Percentiles rank a stretch among this genome's conserved stretches.
Conservation (phyloP, 306 rosid species). For the Pyrus communis region DNA sequence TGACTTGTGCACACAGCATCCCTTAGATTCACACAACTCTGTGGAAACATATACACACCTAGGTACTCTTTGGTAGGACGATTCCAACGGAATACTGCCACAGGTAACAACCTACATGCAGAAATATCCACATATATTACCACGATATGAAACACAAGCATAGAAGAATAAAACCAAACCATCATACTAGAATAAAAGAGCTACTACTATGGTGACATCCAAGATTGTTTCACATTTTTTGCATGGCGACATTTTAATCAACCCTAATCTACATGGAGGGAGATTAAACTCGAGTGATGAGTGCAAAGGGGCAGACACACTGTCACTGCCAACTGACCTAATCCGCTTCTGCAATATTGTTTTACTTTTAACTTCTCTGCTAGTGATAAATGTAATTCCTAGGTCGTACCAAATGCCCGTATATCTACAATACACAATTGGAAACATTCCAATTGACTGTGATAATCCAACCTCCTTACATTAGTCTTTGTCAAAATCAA, state of each 20-base stretch:
- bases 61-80: constrained; percentile 77
- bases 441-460: background rate
- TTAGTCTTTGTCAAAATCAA: background rate
- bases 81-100: constrained; percentile 95
- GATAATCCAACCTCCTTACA: background rate
- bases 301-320: background rate
- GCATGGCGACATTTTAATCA: background rate
- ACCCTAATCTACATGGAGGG: background rate
- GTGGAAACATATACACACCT: constrained; percentile 89
- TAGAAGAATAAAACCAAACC: background rate
- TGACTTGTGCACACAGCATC: constrained; percentile 61
- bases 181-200: background rate
- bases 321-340: background rate
- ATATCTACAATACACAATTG: background rate
- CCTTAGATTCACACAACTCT: constrained; percentile 75
- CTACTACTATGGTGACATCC: background rate
- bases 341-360: background rate
- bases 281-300: background rate
- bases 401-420: background rate
- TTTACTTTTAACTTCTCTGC: background rate
- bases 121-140: constrained; percentile 2
- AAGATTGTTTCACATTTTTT: background rate
- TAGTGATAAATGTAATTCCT: background rate
- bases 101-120: constrained; percentile 88
- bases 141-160: constrained; percentile 2